Conservation (phyloP, 179 eudicot species). For the Beta lomatogona region DNA sequence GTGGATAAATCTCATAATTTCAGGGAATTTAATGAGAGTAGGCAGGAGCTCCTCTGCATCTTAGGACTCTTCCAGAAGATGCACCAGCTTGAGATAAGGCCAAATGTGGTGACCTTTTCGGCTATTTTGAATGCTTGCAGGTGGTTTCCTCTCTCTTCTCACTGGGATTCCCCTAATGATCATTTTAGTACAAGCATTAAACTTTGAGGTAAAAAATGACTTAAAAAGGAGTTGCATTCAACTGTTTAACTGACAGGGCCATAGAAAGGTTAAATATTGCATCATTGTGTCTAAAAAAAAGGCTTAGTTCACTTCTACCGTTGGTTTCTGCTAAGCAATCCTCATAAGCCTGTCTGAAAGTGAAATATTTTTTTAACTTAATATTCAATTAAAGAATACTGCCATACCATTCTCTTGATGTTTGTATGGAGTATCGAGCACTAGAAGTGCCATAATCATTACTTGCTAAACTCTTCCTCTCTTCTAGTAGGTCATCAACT, state of each 20-base stretch:
- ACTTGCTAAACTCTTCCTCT: neutral
- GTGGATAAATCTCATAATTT: slow-evolving; percentile 42
- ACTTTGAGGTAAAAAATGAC: slow-evolving; percentile 12
- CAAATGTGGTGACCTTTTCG: slow-evolving; percentile 98
- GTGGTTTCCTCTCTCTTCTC: slow-evolving; percentile 37
- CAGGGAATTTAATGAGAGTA: slow-evolving; percentile 42
- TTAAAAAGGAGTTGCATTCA: neutral
- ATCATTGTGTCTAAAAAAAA: neutral
- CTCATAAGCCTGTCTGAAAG: neutral
- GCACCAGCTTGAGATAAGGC: slow-evolving; percentile 86
- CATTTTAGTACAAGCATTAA: neutral
- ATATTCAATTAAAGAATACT: neutral
- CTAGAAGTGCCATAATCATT: slow-evolving; percentile 4
- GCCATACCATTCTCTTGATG: neutral
- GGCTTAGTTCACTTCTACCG: neutral
- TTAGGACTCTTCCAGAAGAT: slow-evolving; percentile 85
- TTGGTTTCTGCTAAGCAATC: neutral
- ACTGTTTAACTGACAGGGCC: neutral
- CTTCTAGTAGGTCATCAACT: neutral
- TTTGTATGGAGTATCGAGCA: neutral
- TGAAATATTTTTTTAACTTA: too few species aligned
- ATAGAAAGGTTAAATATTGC: neutral
- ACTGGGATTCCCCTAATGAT: neutral
- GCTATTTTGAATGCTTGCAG: slow-evolving; percentile 99
- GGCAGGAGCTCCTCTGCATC: slow-evolving; percentile 64